Evolutionary conservation across 345 rosid species (phyloP).

Genomic region (Aquilaria yunnanensis): DNA sequence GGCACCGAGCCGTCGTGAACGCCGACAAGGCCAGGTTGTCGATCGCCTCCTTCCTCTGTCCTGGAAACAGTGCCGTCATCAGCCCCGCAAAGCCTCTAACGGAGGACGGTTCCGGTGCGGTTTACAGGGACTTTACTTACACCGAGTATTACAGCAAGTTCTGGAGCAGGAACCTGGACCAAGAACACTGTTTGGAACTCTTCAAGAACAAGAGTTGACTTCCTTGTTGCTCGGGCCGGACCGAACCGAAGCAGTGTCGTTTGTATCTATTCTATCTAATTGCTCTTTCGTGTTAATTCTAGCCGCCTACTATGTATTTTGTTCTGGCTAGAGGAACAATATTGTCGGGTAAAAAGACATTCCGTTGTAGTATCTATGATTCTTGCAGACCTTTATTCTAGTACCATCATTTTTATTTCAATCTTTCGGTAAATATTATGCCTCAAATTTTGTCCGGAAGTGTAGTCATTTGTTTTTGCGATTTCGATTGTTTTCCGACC

Average conservation of each 20-base stretch:
- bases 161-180: conserved; percentile 86
- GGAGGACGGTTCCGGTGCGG: conserved; percentile 32
- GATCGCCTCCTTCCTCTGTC: conserved; percentile 73
- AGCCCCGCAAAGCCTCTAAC: conserved; percentile 47
- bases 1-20: conserved; percentile 83
- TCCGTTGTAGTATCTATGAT: no score
- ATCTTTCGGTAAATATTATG: no score
- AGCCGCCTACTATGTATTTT: no score
- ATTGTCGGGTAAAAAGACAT: no score
- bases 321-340: no score
- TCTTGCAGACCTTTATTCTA: no score
- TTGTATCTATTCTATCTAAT: neutral
- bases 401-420: no score
- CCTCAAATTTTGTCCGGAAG: no score
- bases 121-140: conserved; percentile 74
- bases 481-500: no score
- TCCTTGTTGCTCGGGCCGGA: neutral
- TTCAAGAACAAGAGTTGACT: conserved; percentile 34
- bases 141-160: conserved; percentile 80
- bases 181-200: conserved; percentile 76
- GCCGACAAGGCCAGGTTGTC: conserved; percentile 58
- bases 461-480: no score
- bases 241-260: neutral
- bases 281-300: no score
- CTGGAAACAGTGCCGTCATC: conserved; percentile 53